Evolutionary conservation across 768 basidiomycete genomes (phyloP), one percentile per base, ranked within the genome.

Genomic region (Trametes sanguinea): DNA sequence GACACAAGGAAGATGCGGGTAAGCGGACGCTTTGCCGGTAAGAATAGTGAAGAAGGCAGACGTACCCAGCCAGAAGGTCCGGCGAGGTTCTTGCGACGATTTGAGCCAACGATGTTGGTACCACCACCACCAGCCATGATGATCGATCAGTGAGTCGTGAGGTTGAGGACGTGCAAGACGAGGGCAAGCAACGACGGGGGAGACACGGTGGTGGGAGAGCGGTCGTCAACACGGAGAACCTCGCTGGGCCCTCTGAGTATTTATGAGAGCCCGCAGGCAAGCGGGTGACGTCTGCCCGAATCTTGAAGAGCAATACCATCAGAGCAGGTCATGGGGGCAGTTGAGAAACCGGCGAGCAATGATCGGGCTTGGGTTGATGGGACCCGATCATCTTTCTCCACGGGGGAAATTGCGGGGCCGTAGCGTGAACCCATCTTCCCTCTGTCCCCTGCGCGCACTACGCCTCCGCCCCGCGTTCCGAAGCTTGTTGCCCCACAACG

Each of bases 61-160:
- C 78, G 54, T 67, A 86, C 87, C 84, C 85, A 87, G 71, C 89
- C 89, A 51, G 86, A 87, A 68, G 81, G 74, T 48, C 89, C 89
- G 58, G 82, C 81, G 43, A 90, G 77, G 13, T 80, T 78, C 66
- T 76, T 79, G 53, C 85, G 81, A 56, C 82, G 84, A 32, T 70
- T 74, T 27, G 80, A 76, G 52, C 80, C 74, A 30, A 78, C 70
- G 55, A 71, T 67, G 51, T 65, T 65, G 65, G 71, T 65, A 65
- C 72, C 68, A 67, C 72, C 69, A 60, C 80, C 77, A 73, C 79
- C 82, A 71, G 75, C 81, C 81, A 85, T 84, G 54, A 40, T 48
- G 61, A 55, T 8, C 30, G 33, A 53, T 51, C 58, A 9, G 7
- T 9, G 22, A 46, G 52, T 40, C 40, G 29, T 44, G 42, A 33